phyloP scores from a whole-genome alignment of 768 basidiomycete species.

The Russula griseocarnosa region DNA sequence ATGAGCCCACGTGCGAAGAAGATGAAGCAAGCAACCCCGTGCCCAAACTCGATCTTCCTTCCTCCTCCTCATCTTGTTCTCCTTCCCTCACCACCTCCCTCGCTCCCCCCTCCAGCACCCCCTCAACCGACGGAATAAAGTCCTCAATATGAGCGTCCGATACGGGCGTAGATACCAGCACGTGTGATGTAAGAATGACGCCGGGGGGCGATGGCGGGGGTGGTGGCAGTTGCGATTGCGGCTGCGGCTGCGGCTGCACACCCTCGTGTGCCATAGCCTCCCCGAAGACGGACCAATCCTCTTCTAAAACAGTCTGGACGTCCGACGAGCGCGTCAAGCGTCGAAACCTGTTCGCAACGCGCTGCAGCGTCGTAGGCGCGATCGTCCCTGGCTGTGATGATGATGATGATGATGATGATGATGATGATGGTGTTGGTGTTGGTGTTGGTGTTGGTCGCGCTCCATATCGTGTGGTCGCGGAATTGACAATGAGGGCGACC shows the following conservation, averaged over 20 bases:
- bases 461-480: neutral
- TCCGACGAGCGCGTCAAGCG: neutral
- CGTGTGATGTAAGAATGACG: neutral
- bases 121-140: neutral
- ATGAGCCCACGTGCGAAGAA: neutral
- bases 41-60: neutral
- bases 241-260: neutral
- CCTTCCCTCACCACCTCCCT: too few relatives aligned
- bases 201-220: neutral
- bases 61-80: neutral
- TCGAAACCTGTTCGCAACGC: slow-evolving; percentile 13
- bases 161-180: neutral
- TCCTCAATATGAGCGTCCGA: slow-evolving; percentile 7
- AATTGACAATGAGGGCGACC: neutral
- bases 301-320: neutral
- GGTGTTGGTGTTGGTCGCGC: too few relatives aligned
- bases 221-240: neutral
- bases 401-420: neutral
- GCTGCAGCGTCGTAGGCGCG: slow-evolving; percentile 6
- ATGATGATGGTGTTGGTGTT: too few relatives aligned
- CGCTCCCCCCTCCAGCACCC: neutral
- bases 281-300: slow-evolving; percentile 27
- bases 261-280: slow-evolving; percentile 24
- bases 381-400: neutral
- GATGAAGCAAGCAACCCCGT: neutral